These are phyloP conservation scores for Dictyostelium firmibasis DNA, from an alignment of 78 protist species.

Conservation along the genomic window DNA sequence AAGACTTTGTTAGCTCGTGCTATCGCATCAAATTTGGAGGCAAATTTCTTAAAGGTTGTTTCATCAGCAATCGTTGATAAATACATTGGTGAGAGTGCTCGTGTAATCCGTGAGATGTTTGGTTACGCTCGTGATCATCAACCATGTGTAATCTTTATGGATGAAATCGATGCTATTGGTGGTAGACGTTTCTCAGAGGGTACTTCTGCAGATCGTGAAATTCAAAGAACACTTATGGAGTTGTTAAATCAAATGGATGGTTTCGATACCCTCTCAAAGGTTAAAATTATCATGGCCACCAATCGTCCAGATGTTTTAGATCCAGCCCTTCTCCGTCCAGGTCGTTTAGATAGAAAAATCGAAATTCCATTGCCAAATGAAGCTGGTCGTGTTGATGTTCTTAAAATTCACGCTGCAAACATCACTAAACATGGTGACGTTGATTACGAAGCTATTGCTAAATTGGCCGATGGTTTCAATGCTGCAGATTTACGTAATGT, in stretches of 20 bases:
- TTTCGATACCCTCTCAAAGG: conserved; percentile 96
- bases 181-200: conserved; percentile 98
- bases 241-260: conserved; percentile 99
- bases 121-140: conserved; percentile 97
- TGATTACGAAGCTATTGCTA: conserved; percentile 97
- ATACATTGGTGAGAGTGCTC: conserved; percentile 99
- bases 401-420: conserved; percentile 97
- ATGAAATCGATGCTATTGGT: conserved; percentile 99
- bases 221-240: conserved; percentile 99
- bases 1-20: conserved; percentile 99
- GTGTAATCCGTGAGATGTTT: conserved; percentile 99
- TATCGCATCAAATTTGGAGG: conserved; percentile 96
- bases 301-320: conserved; percentile 99
- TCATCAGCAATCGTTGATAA: conserved; percentile 99
- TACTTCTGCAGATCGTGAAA: conserved; percentile 98
- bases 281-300: conserved; percentile 99
- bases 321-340: conserved; percentile 98
- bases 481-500: conserved; percentile 99
- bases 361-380: conserved; percentile 99
- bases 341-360: conserved; percentile 91
- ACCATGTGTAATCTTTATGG: conserved; percentile 99
- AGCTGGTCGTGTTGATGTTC: conserved; percentile 92
- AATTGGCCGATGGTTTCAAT: conserved; percentile 98
- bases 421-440: conserved; percentile 97
- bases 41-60: conserved; percentile 98